Base-by-base conservation (phyloP, 192 early-diverging fungal species). In the Umbelopsis sp. region DNA sequence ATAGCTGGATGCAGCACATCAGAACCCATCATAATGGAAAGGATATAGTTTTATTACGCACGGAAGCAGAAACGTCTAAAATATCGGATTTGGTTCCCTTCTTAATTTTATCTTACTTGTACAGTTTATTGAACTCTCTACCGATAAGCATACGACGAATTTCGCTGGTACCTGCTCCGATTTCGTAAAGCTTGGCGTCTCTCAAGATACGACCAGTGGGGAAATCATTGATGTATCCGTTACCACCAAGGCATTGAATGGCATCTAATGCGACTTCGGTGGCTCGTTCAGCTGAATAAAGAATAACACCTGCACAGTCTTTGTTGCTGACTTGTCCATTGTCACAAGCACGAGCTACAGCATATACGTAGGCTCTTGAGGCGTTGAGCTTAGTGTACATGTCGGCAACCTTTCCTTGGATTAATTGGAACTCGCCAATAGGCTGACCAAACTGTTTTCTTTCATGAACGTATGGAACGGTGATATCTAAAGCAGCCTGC, bases 301-400 rank as follows among this genome's bases (percentile, higher is more conserved):
- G 81, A 68, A 98, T 98, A 0, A 86, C 96, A 65, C 94, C 95
- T 2, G 96, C 96, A 71, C 96, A 98, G 79, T 98, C 96, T 68
- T 93, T 92, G 85, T 90, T 93, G 73, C 91, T 92, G 67, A 88
- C 74, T 34, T 92, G 81, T 11, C 94, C 94, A 21, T 45, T 59
- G 73, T 97, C 95, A 68, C 93, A 94, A 24, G 94, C 95, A 25
- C 95, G 83, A 1, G 90, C 96, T 6, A 95, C 94, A 38, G 95
- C 89, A 77, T 98, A 96, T 14, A 94, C 94, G 71, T 96, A 96
- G 26, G 94, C 81, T 12, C 96, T 85, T 17, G 95, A 95, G 1
- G 95, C 95, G 69, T 90, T 93, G 34, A 96, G 83, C 76, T 96
- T 96, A n/a, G 94, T 96, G 85, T 96, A 96, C 93, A 98, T 98